phyloP scores from a whole-genome alignment of 2,329 filamentous ascomycete genomes.

The Fusarium odoratissimum region DNA sequence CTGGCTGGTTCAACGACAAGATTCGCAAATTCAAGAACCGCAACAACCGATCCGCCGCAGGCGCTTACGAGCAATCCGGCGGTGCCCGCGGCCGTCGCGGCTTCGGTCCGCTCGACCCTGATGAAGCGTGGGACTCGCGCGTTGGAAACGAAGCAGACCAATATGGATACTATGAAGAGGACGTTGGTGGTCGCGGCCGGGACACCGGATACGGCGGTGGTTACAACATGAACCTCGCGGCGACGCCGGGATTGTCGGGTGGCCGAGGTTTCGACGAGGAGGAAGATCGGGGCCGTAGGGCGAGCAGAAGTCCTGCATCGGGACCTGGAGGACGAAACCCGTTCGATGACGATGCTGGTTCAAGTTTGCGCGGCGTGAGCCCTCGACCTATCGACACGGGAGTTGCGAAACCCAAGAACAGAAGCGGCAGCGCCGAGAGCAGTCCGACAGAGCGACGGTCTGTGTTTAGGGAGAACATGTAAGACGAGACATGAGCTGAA shows the following conservation, averaged over 20 bases:
- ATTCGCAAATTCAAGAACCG: slow-evolving; percentile 72
- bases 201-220: slow-evolving; percentile 51
- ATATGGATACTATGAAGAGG: slow-evolving; percentile 79
- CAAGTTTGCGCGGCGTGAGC: slow-evolving; percentile 77
- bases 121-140: slow-evolving; percentile 86
- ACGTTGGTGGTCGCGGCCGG: slow-evolving; percentile 48
- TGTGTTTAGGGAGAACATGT: slow-evolving; percentile 77
- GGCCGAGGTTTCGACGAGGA: slow-evolving; percentile 43
- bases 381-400: slow-evolving; percentile 75
- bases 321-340: slow-evolving; percentile 64
- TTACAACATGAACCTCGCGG: slow-evolving; percentile 63
- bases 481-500: slow-evolving; percentile 26
- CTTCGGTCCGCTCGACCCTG: slow-evolving; percentile 79
- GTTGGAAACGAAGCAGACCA: slow-evolving; percentile 79
- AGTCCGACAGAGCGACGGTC: slow-evolving; percentile 77
- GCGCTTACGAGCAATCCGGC: slow-evolving; percentile 76
- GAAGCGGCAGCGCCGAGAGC: slow-evolving; percentile 55
- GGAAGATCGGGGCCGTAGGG: slow-evolving; percentile 55
- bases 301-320: slow-evolving; percentile 57
- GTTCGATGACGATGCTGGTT: slow-evolving; percentile 76
- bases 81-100: slow-evolving; percentile 61
- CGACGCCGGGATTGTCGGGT: slow-evolving; percentile 48
- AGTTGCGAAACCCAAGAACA: slow-evolving; percentile 45
- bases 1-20: slow-evolving; percentile 79
- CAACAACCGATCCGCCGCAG: slow-evolving; percentile 73